Percentiles rank a stretch among this genome's conserved stretches.
Conservation (phyloP, 2,329 filamentous ascomycete species). For the Fusarium virguliforme region DNA sequence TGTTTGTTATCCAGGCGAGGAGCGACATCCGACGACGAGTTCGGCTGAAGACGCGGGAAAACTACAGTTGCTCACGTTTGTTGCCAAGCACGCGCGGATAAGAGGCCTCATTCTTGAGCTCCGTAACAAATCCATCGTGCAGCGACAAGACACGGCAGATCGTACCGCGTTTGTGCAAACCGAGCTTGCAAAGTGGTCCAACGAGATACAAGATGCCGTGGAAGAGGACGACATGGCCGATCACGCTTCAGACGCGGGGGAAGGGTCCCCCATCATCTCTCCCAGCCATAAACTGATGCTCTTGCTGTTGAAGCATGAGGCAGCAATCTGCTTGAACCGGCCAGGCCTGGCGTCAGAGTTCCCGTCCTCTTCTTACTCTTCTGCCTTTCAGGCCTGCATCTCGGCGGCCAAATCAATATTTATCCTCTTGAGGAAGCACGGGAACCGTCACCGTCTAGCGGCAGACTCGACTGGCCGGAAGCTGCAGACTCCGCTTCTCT, state of each 20-base stretch:
- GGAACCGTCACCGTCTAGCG: slow-evolving; percentile 34
- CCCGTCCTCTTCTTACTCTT: slow-evolving; percentile 62
- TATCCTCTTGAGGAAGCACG: slow-evolving; percentile 56
- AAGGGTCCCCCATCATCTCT: slow-evolving; percentile 40
- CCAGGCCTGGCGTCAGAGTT: slow-evolving; percentile 65
- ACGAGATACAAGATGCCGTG: slow-evolving; percentile 66
- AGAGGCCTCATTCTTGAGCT: slow-evolving; percentile 68
- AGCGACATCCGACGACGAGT: slow-evolving; percentile 57
- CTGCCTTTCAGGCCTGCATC: slow-evolving; percentile 67
- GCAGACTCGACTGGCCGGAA: slow-evolving; percentile 19
- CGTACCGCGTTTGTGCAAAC: slow-evolving; percentile 64
- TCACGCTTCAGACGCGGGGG: slow-evolving; percentile 5
- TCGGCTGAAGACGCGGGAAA: slow-evolving; percentile 45
- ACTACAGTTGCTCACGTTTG: slow-evolving; percentile 57
- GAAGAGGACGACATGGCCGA: slow-evolving; percentile 56
- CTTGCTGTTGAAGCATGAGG: slow-evolving; percentile 64
- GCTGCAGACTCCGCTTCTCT: slow-evolving; percentile 57
- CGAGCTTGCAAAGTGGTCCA: slow-evolving; percentile 67
- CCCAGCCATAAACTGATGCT: slow-evolving; percentile 61
- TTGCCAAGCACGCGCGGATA: slow-evolving; percentile 66
- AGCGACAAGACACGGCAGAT: slow-evolving; percentile 61
- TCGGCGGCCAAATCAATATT: slow-evolving; percentile 66
- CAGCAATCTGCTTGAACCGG: slow-evolving; percentile 66
- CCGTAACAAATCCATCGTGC: slow-evolving; percentile 66
- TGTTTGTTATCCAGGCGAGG: slow-evolving; percentile 68